A percentile compares a stretch with the other conserved stretches of the same genome.
Conservation (phyloP, 202 grass and related monocot species). For the Elaeis oleifera region DNA sequence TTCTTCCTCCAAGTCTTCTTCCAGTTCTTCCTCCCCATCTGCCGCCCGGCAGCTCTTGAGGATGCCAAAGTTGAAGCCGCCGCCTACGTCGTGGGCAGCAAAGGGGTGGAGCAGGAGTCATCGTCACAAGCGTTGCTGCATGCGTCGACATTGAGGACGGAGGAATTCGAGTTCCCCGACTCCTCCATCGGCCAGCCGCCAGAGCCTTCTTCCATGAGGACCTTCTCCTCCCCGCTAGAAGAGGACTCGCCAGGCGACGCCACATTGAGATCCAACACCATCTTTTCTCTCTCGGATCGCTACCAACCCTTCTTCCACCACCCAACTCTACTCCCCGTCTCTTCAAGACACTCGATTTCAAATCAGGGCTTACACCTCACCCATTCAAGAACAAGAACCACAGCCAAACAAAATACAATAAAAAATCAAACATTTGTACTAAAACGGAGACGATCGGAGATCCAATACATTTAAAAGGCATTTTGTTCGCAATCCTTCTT, state of each 20-base stretch:
- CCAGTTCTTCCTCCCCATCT: conserved; percentile 20
- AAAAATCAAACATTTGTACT: too few species aligned
- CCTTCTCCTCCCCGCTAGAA: too few species aligned
- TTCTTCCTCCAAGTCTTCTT: conserved; percentile 18
- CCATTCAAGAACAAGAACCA: too few species aligned
- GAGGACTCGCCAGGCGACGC: conserved; percentile 37
- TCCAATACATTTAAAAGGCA: too few species aligned
- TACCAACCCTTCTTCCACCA: too few species aligned
- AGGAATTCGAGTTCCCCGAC: conserved; percentile 53
- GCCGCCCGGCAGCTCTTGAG: conserved; percentile 17
- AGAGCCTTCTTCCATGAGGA: not conserved
- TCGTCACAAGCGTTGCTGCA: too few species aligned
- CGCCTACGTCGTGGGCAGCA: conserved; percentile 1
- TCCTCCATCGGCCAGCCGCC: not conserved
- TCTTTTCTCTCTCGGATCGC: conserved; percentile 13
- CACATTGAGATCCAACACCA: conserved; percentile 97
- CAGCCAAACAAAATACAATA: too few species aligned
- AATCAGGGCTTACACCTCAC: too few species aligned
- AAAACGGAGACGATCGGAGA: too few species aligned
- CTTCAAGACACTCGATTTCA: too few species aligned
- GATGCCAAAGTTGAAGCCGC: conserved; percentile 27
- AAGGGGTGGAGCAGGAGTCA: not conserved
- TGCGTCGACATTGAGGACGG: conserved; percentile 27
- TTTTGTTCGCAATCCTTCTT: too few species aligned
- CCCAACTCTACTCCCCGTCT: too few species aligned